These are phyloP conservation scores for Massarina eburnea DNA, from an alignment of 2,329 filamentous ascomycete genomes.

Conservation along the genomic window DNA sequence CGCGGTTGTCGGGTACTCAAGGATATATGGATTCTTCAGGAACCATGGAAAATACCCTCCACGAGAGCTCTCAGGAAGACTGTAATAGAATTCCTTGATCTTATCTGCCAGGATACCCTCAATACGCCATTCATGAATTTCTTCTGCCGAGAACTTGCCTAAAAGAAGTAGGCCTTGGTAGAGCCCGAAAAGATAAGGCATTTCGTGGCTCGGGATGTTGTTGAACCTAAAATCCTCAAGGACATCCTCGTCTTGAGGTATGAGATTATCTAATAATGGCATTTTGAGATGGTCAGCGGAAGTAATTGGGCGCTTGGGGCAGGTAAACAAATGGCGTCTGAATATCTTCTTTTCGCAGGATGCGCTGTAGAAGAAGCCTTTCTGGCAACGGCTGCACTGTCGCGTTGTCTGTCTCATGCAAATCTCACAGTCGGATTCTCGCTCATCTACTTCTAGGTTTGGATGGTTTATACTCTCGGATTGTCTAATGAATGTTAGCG, in stretches of 20 bases:
- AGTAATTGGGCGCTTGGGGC: constrained; percentile 21
- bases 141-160: constrained; percentile 12
- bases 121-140: constrained; percentile 23
- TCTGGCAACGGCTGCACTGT: constrained; percentile 20
- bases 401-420: constrained; percentile 16
- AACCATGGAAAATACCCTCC: constrained; percentile 32
- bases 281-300: constrained; percentile 30
- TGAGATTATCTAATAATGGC: constrained; percentile 16
- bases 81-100: constrained; percentile 22
- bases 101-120: constrained; percentile 19
- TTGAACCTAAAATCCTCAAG: constrained; percentile 33
- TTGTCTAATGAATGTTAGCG: constrained; percentile 14
- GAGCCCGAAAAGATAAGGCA: constrained; percentile 21
- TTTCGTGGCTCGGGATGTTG: constrained; percentile 14
- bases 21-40: constrained; percentile 19
- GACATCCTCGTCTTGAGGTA: constrained; percentile 28
- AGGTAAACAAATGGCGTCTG: constrained; percentile 19
- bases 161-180: constrained; percentile 23
- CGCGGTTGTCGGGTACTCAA: constrained; percentile 15
- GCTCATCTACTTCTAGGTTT: constrained; percentile 8
- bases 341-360: constrained; percentile 21
- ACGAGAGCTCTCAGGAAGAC: constrained; percentile 16
- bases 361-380: constrained; percentile 22
- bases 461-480: constrained; percentile 7
- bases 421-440: constrained; percentile 14